Conservation (phyloP, 1,139 yeast species). For the Suhomyces yuchorum region DNA sequence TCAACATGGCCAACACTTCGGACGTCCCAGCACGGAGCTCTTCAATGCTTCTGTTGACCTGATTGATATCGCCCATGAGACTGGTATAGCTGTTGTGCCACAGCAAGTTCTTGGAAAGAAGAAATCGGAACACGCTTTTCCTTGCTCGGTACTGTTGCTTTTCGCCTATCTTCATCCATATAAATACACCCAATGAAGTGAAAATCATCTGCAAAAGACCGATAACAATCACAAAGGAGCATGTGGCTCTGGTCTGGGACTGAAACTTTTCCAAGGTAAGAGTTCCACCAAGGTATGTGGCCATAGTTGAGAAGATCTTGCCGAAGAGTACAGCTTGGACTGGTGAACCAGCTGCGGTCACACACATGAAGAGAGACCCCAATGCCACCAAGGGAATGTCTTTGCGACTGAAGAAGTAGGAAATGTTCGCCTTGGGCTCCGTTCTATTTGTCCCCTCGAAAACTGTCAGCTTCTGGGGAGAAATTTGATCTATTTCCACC, state of each 20-base stretch:
- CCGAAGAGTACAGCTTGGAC: constrained; percentile 69
- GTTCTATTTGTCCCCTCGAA: not conserved
- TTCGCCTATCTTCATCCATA: constrained; percentile 78
- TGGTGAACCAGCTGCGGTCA: constrained; percentile 60
- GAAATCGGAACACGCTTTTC: constrained; percentile 34
- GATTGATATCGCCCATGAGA: constrained; percentile 64
- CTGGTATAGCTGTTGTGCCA: constrained; percentile 65
- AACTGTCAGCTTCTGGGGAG: not conserved
- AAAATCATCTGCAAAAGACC: constrained; percentile 57
- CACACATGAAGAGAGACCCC: constrained; percentile 28
- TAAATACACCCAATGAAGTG: constrained; percentile 56
- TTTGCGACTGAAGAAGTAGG: constrained; percentile 26
- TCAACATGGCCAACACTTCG: constrained; percentile 61
- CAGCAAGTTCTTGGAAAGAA: constrained; percentile 40
- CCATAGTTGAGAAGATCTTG: constrained; percentile 55
- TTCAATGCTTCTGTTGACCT: constrained; percentile 73
- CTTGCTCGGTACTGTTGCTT: constrained; percentile 65
- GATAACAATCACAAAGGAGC: constrained; percentile 56
- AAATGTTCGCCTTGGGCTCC: constrained; percentile 19
- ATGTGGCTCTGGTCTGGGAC: constrained; percentile 44
- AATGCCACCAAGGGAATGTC: constrained; percentile 28
- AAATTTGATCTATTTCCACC: not conserved
- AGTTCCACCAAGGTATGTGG: constrained; percentile 35
- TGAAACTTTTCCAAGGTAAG: constrained; percentile 40
- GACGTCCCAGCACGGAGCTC: constrained; percentile 73